phyloP scores from a whole-genome alignment of 768 basidiomycete species.

The Tricholoma furcatifolium region DNA sequence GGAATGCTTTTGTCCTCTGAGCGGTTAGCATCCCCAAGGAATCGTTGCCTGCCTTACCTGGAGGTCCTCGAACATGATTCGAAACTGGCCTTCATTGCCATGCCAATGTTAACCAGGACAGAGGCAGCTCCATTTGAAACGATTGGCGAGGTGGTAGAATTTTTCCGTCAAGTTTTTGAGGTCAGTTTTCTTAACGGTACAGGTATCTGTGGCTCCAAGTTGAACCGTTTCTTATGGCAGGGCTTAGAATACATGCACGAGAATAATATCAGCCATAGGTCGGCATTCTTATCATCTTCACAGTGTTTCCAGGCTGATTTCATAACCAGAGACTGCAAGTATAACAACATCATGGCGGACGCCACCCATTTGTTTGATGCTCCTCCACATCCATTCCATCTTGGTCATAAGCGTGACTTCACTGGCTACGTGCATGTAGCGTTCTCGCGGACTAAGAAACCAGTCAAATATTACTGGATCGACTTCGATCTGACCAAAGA shows the following conservation, averaged over 20 bases:
- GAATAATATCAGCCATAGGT: slow-evolving; percentile 33
- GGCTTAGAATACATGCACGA: slow-evolving; percentile 35
- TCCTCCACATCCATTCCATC: slow-evolving; percentile 10
- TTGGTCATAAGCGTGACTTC: slow-evolving; percentile 8
- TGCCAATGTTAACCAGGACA: no score
- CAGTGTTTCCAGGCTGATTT: neutral
- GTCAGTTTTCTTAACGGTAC: no score
- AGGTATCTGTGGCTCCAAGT: no score
- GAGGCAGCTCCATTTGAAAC: no score
- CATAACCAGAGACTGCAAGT: slow-evolving; percentile 16
- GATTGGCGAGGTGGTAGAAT: no score
- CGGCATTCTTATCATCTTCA: neutral
- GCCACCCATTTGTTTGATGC: slow-evolving; percentile 2
- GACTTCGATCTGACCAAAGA: slow-evolving; percentile 24
- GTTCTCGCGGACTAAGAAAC: slow-evolving; percentile 10
- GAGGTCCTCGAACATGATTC: no score
- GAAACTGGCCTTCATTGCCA: no score
- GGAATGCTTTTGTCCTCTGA: no score
- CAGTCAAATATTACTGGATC: slow-evolving; percentile 22
- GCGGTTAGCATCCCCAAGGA: no score
- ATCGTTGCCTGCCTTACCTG: no score
- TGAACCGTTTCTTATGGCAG: slow-evolving; percentile 17
- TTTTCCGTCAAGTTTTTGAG: no score
- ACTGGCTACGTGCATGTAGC: neutral
- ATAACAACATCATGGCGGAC: slow-evolving; percentile 20